A percentile compares a stretch with the other conserved stretches of the same genome.
phyloP scores from a whole-genome alignment of 1,284 basidiomycete species.

The Thelephora terrestris region DNA sequence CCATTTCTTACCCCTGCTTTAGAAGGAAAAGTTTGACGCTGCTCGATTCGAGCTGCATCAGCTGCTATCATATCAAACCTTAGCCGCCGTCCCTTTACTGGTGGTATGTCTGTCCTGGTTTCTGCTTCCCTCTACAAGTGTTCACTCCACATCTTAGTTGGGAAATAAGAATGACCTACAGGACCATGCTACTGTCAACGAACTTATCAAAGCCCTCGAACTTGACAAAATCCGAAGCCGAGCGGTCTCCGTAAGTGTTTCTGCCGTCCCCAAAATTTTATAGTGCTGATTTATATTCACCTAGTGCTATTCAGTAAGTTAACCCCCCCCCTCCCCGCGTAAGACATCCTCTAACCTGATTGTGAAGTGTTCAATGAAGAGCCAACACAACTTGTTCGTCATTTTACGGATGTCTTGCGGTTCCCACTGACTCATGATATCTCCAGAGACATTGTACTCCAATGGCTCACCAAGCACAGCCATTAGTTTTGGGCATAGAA shows the following conservation, averaged over 20 bases:
- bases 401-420: neutral
- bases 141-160: constrained; percentile 33
- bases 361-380: constrained; percentile 85
- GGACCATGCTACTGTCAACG: constrained; percentile 73
- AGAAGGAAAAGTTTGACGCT: constrained; percentile 78
- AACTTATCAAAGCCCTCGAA: constrained; percentile 75
- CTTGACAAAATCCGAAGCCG: constrained; percentile 77
- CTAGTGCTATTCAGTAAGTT: constrained; percentile 72
- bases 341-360: neutral
- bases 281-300: constrained; percentile 8
- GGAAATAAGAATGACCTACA: constrained; percentile 95
- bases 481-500: constrained; percentile 29
- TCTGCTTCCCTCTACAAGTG: constrained; percentile 1
- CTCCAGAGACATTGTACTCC: constrained; percentile 58
- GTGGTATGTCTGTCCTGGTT: constrained; percentile 46
- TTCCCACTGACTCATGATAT: neutral
- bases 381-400: constrained; percentile 80
- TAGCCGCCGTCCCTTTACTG: constrained; percentile 77
- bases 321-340: neutral
- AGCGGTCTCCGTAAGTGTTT: constrained; percentile 71
- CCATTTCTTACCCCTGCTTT: neutral
- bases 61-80: constrained; percentile 63
- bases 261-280: neutral
- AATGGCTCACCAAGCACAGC: constrained; percentile 59
- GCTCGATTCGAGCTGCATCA: constrained; percentile 88